phyloP scores from a whole-genome alignment of 768 basidiomycete species.

The Trametes cubensis region DNA sequence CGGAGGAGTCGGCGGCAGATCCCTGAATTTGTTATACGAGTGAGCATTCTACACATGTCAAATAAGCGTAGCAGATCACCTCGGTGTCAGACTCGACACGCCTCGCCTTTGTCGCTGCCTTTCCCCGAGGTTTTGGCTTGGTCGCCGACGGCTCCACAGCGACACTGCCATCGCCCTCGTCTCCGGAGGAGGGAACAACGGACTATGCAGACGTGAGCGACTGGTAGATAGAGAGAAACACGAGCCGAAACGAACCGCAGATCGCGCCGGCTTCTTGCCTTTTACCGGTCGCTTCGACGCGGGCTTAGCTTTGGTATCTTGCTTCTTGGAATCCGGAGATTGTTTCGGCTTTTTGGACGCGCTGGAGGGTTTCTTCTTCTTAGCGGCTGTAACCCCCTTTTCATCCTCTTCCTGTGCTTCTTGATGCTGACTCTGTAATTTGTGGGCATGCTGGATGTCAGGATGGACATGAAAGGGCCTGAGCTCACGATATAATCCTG shows the following conservation, averaged over 20 bases:
- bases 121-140: conserved; percentile 15
- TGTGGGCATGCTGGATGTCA: background rate
- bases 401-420: conserved; percentile 1
- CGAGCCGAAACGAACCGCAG: conserved; percentile 2
- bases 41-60: no score
- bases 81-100: conserved; percentile 14
- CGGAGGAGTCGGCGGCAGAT: background rate
- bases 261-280: conserved; percentile 13
- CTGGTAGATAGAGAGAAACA: background rate
- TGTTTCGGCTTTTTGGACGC: background rate
- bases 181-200: conserved; percentile 16
- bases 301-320: background rate
- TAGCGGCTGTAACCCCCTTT: background rate
- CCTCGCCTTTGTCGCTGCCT: conserved; percentile 1
- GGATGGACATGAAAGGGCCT: background rate
- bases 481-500: conserved; percentile 14
- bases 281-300: background rate
- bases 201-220: conserved; percentile 1
- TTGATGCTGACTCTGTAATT: background rate
- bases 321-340: background rate
- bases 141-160: background rate
- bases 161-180: conserved; percentile 1
- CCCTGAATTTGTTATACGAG: background rate
- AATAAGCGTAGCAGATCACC: background rate
- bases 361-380: background rate